Evolutionary conservation across 306 rosid genomes (phyloP), one percentile per base, ranked within the genome.

Genomic region (Cucumis melo): DNA sequence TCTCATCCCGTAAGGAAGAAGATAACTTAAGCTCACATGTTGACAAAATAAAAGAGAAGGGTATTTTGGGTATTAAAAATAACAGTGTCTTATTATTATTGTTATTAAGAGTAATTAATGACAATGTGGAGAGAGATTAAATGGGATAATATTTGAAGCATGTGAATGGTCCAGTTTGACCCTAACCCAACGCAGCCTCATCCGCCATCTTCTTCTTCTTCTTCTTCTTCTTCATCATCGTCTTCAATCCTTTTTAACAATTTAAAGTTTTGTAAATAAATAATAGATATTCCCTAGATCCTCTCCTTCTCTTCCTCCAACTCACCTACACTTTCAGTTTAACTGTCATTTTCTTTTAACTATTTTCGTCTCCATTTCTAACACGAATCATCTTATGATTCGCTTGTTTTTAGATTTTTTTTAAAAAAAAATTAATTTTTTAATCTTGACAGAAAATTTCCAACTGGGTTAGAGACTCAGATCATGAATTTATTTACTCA

Each of bases 111-210:
- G 54, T 20, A 44, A 41, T 23, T 29, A 70, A 70, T 70, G 21
- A 27, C 29, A 27, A 27, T 27, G 29, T 32, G 36, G 2, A 27
- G 38, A 50, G 62, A 8, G 8, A 73, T 14, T 17, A n/a, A 1
- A 32, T 53, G 32, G 1, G 62, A 72, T 73, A 53, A 57, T 15
- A 24, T 29, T 3, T 32, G 13, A 11, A 46, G 77, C 78, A 75
- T 81, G 84, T 75, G 82, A 66, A 27, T 57, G 32, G 51, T 54
- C 75, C 48, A 62, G 74, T 80, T 80, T 75, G 82, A 78, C 82
- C 58, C 70, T 41, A 13, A 36, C 38, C 57, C 65, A 72, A 21
- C 78, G 80, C 78, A 80, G 76, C 78, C 78, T 57, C 78, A 57
- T 50, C 74, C 81, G 70, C 62, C 24, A 57, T 50, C 51, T 76